A percentile compares a stretch with the other conserved stretches of the same genome.
Conservation (phyloP, 176 grass and related monocot species). For the Olyra latifolia region DNA sequence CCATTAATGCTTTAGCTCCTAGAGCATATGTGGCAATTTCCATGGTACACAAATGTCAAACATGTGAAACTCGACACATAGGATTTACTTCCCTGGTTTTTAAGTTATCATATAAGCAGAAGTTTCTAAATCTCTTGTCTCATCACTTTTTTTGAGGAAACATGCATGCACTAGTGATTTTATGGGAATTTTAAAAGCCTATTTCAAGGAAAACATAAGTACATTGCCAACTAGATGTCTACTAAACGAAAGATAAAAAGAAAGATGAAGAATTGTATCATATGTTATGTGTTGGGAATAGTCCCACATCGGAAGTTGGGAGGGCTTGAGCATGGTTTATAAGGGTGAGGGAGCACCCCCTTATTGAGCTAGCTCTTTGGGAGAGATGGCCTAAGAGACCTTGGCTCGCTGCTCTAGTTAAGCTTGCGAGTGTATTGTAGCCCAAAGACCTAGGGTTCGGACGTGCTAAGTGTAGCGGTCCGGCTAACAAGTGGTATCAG, state of each 20-base stretch:
- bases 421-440: too few species aligned
- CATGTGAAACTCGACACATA: neutral
- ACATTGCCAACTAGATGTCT: neutral
- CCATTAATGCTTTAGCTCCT: neutral
- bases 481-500: too few species aligned
- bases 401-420: too few species aligned
- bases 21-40: neutral
- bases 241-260: neutral
- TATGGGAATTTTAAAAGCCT: neutral
- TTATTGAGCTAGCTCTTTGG: too few species aligned
- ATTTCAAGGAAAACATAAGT: constrained; percentile 8
- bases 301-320: too few species aligned
- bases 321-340: too few species aligned
- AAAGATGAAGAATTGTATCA: neutral
- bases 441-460: too few species aligned
- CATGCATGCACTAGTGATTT: neutral
- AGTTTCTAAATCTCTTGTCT: neutral
- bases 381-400: too few species aligned
- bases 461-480: too few species aligned
- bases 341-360: too few species aligned
- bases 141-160: neutral
- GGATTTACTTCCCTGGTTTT: neutral
- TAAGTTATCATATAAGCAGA: neutral
- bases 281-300: too few species aligned
- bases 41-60: neutral